Evolutionary conservation across 176 grass and related monocot species (phyloP).

Genomic region (Pharus latifolius): DNA sequence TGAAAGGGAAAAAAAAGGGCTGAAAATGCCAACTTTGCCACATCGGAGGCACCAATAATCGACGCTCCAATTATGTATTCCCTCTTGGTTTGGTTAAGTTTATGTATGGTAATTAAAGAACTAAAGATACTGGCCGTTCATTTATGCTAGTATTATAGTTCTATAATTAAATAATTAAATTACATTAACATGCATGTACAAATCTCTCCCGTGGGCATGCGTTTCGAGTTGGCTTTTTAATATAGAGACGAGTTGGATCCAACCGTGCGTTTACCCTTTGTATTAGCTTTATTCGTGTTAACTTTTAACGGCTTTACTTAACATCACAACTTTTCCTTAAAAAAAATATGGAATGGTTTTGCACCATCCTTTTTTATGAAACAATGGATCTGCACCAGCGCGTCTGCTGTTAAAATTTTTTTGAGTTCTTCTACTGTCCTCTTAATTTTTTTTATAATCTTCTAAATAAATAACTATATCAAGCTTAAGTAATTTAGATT

Average conservation of each 20-base stretch:
- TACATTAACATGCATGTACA: not conserved
- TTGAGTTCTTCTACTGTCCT: too few species aligned
- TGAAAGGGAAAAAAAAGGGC: not conserved
- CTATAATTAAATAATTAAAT: not conserved
- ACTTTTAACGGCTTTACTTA: slow-evolving; percentile 16
- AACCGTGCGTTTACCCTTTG: slow-evolving; percentile 12
- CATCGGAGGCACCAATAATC: slow-evolving; percentile 17
- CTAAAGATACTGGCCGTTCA: not conserved
- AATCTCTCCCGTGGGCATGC: not conserved
- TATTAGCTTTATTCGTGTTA: too few species aligned
- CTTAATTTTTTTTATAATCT: too few species aligned
- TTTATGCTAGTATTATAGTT: not conserved
- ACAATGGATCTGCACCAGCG: not conserved
- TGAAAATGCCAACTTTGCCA: slow-evolving; percentile 18
- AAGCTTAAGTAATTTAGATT: too few species aligned
- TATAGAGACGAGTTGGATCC: slow-evolving; percentile 1
- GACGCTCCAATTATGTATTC: slow-evolving; percentile 3
- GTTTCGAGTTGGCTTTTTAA: not conserved
- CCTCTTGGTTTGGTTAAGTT: not conserved
- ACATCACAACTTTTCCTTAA: too few species aligned
- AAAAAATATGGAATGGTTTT: not conserved
- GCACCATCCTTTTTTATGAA: not conserved
- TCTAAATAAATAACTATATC: too few species aligned
- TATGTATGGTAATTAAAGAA: not conserved
- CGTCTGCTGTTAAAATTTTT: not conserved